These are phyloP conservation scores for Xylaria cubensis DNA, from an alignment of 495 filamentous ascomycete genomes.

Conservation along the genomic window DNA sequence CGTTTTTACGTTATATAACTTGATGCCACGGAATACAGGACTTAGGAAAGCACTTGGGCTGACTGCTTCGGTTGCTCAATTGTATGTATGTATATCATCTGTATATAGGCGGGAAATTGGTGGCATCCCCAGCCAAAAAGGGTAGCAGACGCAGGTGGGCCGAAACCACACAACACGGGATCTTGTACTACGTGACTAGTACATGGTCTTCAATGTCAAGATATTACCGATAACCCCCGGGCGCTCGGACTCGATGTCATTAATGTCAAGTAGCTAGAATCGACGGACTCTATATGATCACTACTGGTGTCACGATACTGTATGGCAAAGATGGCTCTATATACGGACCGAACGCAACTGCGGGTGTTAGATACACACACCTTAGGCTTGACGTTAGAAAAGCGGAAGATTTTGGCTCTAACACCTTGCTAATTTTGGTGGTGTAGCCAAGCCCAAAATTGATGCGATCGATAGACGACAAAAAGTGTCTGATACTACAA, in stretches of 20 bases:
- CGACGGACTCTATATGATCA: not conserved
- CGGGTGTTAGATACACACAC: not conserved
- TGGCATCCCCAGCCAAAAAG: too few relatives aligned
- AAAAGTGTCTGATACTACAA: not conserved
- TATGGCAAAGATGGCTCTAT: not conserved
- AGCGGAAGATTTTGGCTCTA: not conserved
- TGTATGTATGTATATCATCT: too few relatives aligned
- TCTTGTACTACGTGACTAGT: too few relatives aligned
- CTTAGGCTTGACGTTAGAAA: not conserved
- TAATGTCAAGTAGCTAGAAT: not conserved
- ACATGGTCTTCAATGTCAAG: not conserved
- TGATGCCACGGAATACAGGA: too few relatives aligned
- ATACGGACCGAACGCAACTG: not conserved
- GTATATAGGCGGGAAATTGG: too few relatives aligned
- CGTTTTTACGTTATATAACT: too few relatives aligned
- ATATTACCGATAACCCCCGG: not conserved
- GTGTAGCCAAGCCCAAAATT: too few relatives aligned
- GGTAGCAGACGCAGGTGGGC: too few relatives aligned
- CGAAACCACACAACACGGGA: not conserved
- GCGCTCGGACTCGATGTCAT: not conserved
- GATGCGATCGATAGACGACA: not conserved
- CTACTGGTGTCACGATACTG: not conserved
- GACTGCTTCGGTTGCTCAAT: too few relatives aligned
- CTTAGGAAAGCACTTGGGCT: too few relatives aligned
- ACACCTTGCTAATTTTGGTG: not conserved